These are phyloP conservation scores for Vitis rupestris DNA, from an alignment of 164 flowering plant species.

Conservation along the genomic window DNA sequence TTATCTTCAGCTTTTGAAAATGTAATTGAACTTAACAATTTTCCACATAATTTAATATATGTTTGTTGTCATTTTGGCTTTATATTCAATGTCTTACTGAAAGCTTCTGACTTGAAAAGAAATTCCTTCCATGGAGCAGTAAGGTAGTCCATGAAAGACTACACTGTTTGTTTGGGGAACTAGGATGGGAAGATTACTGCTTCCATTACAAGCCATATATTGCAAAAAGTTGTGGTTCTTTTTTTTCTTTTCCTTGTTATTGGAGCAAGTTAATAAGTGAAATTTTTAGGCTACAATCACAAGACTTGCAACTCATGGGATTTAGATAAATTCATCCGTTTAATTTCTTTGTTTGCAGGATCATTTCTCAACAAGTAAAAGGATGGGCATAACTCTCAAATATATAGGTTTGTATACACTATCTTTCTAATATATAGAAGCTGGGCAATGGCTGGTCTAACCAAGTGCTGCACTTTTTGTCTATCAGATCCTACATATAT, in stretches of 20 bases:
- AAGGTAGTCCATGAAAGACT: no score
- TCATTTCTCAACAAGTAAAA: constrained; percentile 48
- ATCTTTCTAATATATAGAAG: neutral
- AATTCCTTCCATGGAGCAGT: no score
- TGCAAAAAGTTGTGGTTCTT: neutral
- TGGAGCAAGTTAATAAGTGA: no score
- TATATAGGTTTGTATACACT: constrained; percentile 62
- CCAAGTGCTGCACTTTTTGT: neutral
- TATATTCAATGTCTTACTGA: no score
- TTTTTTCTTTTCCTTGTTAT: neutral
- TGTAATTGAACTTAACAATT: no score
- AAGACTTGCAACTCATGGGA: neutral
- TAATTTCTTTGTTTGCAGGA: constrained; percentile 48
- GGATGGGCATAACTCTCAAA: constrained; percentile 67
- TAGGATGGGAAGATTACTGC: no score
- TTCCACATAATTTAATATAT: no score
- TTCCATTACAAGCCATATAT: neutral
- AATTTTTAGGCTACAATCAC: neutral
- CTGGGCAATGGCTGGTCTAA: neutral
- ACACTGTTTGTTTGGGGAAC: no score
- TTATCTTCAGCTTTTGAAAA: no score
- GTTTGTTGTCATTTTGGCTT: no score
- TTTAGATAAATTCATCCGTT: neutral
- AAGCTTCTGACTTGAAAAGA: no score
- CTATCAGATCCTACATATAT: constrained; percentile 92